A percentile compares a stretch with the other conserved stretches of the same genome.
Evolutionary conservation across 164 flowering plant species (phyloP).

Genomic region (Nymphaea thermarum): DNA sequence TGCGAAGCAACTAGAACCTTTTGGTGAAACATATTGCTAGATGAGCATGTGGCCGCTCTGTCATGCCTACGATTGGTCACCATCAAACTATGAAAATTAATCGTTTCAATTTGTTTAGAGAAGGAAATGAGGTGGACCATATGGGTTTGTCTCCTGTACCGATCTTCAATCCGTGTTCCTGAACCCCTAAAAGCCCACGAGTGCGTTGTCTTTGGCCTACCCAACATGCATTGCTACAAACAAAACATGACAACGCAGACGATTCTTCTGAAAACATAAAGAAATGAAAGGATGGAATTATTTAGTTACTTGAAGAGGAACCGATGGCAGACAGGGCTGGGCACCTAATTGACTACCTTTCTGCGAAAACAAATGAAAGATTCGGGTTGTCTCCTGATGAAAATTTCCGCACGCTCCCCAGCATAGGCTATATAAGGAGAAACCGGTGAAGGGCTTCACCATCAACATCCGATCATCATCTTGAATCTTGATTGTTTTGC

Average conservation of each 20-base stretch:
- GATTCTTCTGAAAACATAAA: neutral
- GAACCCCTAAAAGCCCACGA: neutral
- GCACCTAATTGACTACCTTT: neutral
- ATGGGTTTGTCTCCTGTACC: neutral
- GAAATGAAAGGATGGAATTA: neutral
- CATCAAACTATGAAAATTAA: neutral
- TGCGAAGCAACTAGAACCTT: neutral
- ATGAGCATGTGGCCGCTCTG: neutral
- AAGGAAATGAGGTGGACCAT: neutral
- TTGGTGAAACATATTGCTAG: neutral
- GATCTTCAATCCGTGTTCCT: neutral
- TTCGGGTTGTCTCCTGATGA: too few species aligned
- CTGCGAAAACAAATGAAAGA: neutral
- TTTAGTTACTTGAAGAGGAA: neutral
- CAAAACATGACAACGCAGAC: neutral
- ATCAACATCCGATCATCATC: neutral
- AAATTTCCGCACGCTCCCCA: neutral
- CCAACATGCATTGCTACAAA: neutral
- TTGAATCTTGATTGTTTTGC: neutral
- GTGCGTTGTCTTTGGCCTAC: neutral
- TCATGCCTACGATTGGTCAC: neutral
- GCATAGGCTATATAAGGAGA: neutral
- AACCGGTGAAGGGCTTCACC: neutral
- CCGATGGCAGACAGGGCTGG: neutral
- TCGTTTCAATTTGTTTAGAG: neutral